Percentiles rank a stretch among this genome's conserved stretches.
These are phyloP conservation scores for Torrubiella hemipterigena DNA, from an alignment of 2,329 filamentous ascomycete genomes.

Conservation along the genomic window DNA sequence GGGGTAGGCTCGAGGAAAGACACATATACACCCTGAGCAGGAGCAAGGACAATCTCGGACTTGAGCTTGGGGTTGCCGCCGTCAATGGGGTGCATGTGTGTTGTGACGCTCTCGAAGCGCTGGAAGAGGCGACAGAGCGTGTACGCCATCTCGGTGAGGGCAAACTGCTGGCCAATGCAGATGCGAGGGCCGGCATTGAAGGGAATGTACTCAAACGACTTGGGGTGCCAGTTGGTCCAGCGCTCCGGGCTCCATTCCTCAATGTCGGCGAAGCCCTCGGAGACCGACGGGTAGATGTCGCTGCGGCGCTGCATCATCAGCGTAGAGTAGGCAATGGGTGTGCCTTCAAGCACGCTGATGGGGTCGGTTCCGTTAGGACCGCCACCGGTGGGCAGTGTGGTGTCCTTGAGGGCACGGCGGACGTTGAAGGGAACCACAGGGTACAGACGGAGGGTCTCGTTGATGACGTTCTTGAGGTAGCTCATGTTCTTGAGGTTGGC, in stretches of 20 bases:
- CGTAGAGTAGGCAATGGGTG: constrained; percentile 52
- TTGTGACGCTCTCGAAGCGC: constrained; percentile 52
- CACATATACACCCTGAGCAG: constrained; percentile 45
- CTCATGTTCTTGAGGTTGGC: constrained; percentile 31
- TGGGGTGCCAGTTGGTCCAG: constrained; percentile 51
- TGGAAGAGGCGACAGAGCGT: constrained; percentile 63
- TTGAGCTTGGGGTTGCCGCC: constrained; percentile 40
- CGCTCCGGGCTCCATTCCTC: constrained; percentile 51
- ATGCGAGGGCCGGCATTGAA: constrained; percentile 66
- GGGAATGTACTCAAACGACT: constrained; percentile 59
- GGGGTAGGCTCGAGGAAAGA: constrained; percentile 24
- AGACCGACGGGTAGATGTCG: constrained; percentile 45
- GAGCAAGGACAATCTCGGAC: constrained; percentile 48
- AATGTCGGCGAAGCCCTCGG: constrained; percentile 31
- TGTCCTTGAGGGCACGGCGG: constrained; percentile 22
- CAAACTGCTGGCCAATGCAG: constrained; percentile 72
- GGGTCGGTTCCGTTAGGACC: constrained; percentile 50
- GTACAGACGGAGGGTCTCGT: constrained; percentile 26
- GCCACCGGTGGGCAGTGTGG: constrained; percentile 54
- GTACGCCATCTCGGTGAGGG: constrained; percentile 65
- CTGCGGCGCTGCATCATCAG: constrained; percentile 61
- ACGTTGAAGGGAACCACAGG: constrained; percentile 30
- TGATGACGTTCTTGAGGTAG: constrained; percentile 28
- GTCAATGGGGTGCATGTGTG: constrained; percentile 41
- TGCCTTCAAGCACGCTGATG: constrained; percentile 54